Base-by-base conservation (phyloP, 331 rosid genomes). In the Saraca asoca region DNA sequence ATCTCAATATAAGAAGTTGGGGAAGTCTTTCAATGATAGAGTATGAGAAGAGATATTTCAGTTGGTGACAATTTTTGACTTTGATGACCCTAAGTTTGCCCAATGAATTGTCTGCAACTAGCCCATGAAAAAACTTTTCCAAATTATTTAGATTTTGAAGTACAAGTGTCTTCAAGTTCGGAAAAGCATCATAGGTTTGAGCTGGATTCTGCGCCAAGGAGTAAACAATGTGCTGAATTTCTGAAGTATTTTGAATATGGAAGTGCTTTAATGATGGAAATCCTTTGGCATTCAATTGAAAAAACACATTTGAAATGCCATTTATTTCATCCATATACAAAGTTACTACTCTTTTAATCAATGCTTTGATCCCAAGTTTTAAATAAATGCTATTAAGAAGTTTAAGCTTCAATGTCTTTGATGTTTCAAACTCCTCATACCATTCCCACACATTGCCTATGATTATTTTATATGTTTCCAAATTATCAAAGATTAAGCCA, bases 381-480 rank as follows among this genome's bases (percentile, higher is more conserved):
- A 52, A 44, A 12, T 12, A 34, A 15, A 29, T 13, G 43, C 5
- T 10, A 9, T 46, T 15, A 18, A 2, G 7, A 12, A 44, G 44
- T 14, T 71, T 44, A 1, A 77, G 39, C 11, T 42, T 42, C 19
- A 77, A 33, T 5, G 5, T 15, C 50, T 14, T 76, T 2, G 15
- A 39, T 37, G 35, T 19, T 5, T 15, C 9, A 18, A 43, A 0
- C 12, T 10, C 5, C 16, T 5, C 24, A 15, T 20, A 12, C 73
- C 73, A 44, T 12, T 56, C 48, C 73, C 73, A 68, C 1, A 15
- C 49, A 7, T 68, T 57, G 45, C 73, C 73, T 5, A 68, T 17
- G 1, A 45, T 13, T 68, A 68, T 45, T 16, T 56, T 68, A 24
- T n/a, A 68, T 10, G 48, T 68, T 12, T 68, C 48, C 0, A 68